These are phyloP conservation scores for Lagenaria siceraria DNA, from an alignment of 306 rosid species.

Conservation along the genomic window DNA sequence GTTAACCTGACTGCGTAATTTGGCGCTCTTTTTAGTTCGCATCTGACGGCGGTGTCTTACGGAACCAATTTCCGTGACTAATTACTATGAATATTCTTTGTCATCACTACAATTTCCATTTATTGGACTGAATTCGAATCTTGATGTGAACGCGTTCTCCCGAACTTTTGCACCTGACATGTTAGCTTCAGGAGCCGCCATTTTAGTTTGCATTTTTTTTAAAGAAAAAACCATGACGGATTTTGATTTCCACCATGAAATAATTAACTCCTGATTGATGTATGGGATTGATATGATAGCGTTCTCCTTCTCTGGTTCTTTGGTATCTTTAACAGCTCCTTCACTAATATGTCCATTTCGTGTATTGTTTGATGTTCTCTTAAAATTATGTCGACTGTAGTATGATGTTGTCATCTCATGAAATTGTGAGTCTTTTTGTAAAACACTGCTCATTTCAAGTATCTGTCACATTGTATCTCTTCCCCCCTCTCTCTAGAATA, in stretches of 20 bases:
- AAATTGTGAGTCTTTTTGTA: neutral
- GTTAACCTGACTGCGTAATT: constrained; percentile 9
- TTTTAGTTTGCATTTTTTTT: neutral
- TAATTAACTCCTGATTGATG: neutral
- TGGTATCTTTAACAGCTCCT: neutral
- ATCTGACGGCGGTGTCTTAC: neutral
- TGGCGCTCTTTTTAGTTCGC: neutral
- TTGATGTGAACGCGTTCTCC: neutral
- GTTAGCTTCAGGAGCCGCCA: neutral
- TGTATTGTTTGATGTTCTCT: neutral
- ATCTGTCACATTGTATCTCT: neutral
- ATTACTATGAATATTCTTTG: neutral
- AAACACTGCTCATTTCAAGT: neutral
- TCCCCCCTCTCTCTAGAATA: neutral
- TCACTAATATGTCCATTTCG: neutral
- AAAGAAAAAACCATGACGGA: neutral
- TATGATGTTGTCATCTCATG: neutral
- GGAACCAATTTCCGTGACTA: neutral
- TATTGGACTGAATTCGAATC: neutral
- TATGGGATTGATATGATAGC: neutral
- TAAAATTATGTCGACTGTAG: neutral
- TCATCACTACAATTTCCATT: neutral
- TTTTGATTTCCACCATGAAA: neutral
- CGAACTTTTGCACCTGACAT: neutral
- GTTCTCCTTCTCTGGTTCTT: neutral